Evolutionary conservation across 75 land plant species (phyloP).

Genomic region (Cunninghamia lanceolata): DNA sequence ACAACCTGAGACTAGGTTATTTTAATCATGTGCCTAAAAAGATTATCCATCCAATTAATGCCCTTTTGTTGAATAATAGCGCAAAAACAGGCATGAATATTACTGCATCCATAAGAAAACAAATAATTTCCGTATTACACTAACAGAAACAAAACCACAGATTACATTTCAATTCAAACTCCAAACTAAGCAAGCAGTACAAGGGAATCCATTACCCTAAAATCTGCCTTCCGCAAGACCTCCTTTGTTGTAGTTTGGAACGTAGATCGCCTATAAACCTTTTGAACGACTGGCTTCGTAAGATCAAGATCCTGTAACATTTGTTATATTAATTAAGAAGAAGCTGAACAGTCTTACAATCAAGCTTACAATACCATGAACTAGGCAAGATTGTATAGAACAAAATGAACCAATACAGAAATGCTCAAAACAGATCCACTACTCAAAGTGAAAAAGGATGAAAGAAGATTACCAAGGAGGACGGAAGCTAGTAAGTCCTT

Average conservation of each 20-base stretch:
- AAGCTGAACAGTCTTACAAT: background rate
- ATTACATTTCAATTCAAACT: background rate
- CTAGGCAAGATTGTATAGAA: background rate
- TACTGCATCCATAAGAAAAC: background rate
- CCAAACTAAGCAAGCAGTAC: background rate
- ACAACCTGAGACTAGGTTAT: background rate
- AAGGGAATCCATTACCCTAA: slow-evolving; percentile 23
- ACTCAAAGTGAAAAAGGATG: background rate
- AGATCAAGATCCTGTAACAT: slow-evolving; percentile 39
- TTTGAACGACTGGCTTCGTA: slow-evolving; percentile 32
- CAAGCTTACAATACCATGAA: background rate
- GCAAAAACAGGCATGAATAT: background rate
- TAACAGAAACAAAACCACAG: background rate
- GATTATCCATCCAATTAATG: background rate
- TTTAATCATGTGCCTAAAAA: background rate
- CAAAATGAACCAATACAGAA: background rate
- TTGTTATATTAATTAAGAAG: background rate
- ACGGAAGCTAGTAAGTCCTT: background rate
- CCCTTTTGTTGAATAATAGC: background rate
- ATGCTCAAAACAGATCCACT: background rate
- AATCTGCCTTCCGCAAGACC: slow-evolving; percentile 38
- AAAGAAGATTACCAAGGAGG: background rate
- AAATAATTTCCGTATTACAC: background rate
- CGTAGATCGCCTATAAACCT: background rate
- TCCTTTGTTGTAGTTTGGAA: slow-evolving; percentile 33